These are phyloP conservation scores for Oropetium thomaeum DNA, from an alignment of 176 grass and related monocot species.

Conservation along the genomic window DNA sequence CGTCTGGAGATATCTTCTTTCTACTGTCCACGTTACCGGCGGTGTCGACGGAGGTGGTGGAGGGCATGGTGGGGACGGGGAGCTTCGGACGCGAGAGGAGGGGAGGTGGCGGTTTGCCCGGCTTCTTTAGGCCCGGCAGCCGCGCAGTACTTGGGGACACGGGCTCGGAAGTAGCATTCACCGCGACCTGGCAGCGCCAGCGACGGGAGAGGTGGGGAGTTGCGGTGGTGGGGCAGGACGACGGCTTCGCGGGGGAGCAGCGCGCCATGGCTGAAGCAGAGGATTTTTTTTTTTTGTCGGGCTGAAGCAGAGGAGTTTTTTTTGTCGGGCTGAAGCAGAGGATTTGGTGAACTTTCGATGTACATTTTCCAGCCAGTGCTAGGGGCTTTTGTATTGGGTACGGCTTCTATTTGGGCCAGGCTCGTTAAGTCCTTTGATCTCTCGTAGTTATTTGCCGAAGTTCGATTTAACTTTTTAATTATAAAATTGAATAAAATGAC, in stretches of 20 bases:
- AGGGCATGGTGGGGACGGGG: slow-evolving; percentile 25
- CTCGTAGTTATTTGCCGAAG: no score
- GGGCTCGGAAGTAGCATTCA: neutral
- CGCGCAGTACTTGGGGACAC: neutral
- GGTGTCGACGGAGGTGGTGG: neutral
- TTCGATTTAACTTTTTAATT: no score
- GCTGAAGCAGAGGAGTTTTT: no score
- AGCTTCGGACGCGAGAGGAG: slow-evolving; percentile 37
- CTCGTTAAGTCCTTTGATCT: no score
- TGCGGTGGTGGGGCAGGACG: neutral
- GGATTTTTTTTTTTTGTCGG: no score
- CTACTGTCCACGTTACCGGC: neutral
- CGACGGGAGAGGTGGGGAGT: neutral
- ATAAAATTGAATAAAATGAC: no score
- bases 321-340: no score
- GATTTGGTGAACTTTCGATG: no score
- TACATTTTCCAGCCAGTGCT: no score
- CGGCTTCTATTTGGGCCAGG: no score
- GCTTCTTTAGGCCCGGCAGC: slow-evolving; percentile 5
- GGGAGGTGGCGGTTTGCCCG: slow-evolving; percentile 26
- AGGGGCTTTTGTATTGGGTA: no score
- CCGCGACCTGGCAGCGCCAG: neutral
- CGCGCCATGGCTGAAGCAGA: slow-evolving; percentile 17
- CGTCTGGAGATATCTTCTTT: neutral
- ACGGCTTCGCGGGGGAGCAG: slow-evolving; percentile 17